Evolutionary conservation across 306 rosid genomes (phyloP), one percentile per base, ranked within the genome.

Genomic region (Inga leiocalycina): DNA sequence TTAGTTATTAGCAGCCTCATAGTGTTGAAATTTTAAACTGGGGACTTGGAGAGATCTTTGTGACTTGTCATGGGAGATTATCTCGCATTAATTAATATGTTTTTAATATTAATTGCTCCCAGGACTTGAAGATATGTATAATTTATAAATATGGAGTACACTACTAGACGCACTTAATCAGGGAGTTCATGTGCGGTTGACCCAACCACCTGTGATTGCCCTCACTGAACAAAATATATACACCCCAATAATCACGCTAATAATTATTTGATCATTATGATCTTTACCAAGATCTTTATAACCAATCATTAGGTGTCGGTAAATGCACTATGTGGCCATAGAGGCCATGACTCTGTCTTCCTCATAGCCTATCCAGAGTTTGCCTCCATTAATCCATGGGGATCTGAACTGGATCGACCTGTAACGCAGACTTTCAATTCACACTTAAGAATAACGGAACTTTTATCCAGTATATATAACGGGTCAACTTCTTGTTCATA

Each of bases 121-220:
- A 71, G 44, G 41, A 34, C 37, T 66, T 59, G 45, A 71, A 68
- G 48, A 24, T 4, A 13, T 41, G 11, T 44, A 44, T 71, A n/a
- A 16, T 56, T 61, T 77, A 77, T 76, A 61, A n/a, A 77, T 39
- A 39, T n/a, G 68, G 48, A 52, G 41, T 43, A 65, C 70, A 57
- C 70, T 43, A 80, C 44, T 75, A 76, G 49, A 11, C 43, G 43
- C 77, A 39, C 51, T 69, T 77, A 86, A 80, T 84, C 48, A 83
- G 78, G 84, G 75, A 81, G 83, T 56, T 84, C 92, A 88, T 91
- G 93, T 86, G 90, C 80, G 72, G 87, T 89, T 88, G 87, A 89
- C 91, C 90, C 84, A 86, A 88, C 83, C 81, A 88, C 85, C 80
- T 54, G 79, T 70, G 80, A 79, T 73, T 79, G 67, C 65, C 86